Percentiles rank a stretch among this genome's conserved stretches.
These are phyloP conservation scores for Jamesozyma rosinii DNA, from an alignment of 805 yeast genomes.

Conservation along the genomic window DNA sequence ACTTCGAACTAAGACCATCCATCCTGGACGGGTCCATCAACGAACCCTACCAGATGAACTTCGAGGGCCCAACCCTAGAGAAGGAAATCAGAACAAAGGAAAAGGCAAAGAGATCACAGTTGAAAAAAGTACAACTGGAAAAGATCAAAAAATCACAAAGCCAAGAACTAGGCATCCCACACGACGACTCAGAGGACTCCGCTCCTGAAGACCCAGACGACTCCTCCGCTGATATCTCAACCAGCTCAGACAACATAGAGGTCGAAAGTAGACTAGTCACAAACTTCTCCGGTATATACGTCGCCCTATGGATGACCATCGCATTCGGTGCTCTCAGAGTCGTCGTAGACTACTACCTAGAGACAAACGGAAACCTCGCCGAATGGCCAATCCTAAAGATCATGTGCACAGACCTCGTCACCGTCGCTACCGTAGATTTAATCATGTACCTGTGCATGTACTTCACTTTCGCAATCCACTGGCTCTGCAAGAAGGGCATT, in stretches of 20 bases:
- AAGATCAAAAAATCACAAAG: not conserved
- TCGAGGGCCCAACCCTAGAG: constrained; percentile 27
- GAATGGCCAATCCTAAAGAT: constrained; percentile 48
- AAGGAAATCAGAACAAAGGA: constrained; percentile 13
- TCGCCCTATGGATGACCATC: constrained; percentile 66
- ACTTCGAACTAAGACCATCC: constrained; percentile 35
- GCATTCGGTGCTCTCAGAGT: constrained; percentile 47
- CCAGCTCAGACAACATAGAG: not conserved
- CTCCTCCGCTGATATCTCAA: not conserved
- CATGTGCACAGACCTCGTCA: constrained; percentile 50
- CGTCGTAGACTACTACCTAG: constrained; percentile 43
- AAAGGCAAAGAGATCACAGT: constrained; percentile 4
- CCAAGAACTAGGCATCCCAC: not conserved
- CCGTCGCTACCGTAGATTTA: constrained; percentile 67
- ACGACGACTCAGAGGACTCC: not conserved
- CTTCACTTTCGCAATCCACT: constrained; percentile 51
- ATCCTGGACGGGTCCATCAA: constrained; percentile 43
- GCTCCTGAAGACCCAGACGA: not conserved
- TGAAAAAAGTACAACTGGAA: not conserved
- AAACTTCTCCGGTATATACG: constrained; percentile 67
- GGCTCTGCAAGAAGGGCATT: constrained; percentile 35
- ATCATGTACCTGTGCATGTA: constrained; percentile 64
- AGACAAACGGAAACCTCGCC: constrained; percentile 31
- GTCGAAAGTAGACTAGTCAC: constrained; percentile 1
- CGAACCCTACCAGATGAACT: constrained; percentile 21